phyloP scores from a whole-genome alignment of 208 protist genomes.

The Trypanosoma caninum region DNA sequence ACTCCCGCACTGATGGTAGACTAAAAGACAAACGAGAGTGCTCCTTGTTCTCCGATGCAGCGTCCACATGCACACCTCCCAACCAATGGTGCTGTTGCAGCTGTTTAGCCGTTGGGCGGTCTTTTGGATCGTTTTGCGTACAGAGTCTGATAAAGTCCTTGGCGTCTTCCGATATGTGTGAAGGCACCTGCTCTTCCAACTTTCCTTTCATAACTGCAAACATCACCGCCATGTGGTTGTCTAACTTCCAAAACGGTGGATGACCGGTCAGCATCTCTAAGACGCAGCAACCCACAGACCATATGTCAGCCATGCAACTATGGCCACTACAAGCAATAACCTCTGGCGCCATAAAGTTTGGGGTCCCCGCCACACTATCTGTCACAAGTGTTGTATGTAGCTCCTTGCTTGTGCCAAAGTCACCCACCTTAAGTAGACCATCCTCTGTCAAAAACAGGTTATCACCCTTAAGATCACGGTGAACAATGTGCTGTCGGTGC shows the following conservation, averaged over 20 bases:
- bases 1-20: no score
- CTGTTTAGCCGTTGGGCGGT: slow-evolving; percentile 56
- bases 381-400: slow-evolving; percentile 78
- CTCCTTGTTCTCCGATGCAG: not conserved
- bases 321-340: slow-evolving; percentile 89
- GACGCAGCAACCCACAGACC: slow-evolving; percentile 91
- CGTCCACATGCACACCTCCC: not conserved
- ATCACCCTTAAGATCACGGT: slow-evolving; percentile 92
- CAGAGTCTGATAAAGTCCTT: slow-evolving; percentile 76
- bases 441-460: slow-evolving; percentile 88
- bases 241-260: slow-evolving; percentile 78
- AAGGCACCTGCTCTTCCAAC: slow-evolving; percentile 66
- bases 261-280: slow-evolving; percentile 89
- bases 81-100: slow-evolving; percentile 79
- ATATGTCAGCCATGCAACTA: slow-evolving; percentile 87
- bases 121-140: slow-evolving; percentile 59
- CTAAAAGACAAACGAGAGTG: slow-evolving; percentile 1
- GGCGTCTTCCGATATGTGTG: slow-evolving; percentile 48
- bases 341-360: slow-evolving; percentile 94
- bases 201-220: slow-evolving; percentile 85
- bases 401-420: slow-evolving; percentile 90
- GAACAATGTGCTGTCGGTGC: slow-evolving; percentile 80
- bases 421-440: slow-evolving; percentile 78
- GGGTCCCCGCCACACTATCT: slow-evolving; percentile 86
- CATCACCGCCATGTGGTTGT: slow-evolving; percentile 91